These are phyloP conservation scores for Protomyces pachydermus DNA, from an alignment of 1,139 yeast genomes.

Conservation along the genomic window DNA sequence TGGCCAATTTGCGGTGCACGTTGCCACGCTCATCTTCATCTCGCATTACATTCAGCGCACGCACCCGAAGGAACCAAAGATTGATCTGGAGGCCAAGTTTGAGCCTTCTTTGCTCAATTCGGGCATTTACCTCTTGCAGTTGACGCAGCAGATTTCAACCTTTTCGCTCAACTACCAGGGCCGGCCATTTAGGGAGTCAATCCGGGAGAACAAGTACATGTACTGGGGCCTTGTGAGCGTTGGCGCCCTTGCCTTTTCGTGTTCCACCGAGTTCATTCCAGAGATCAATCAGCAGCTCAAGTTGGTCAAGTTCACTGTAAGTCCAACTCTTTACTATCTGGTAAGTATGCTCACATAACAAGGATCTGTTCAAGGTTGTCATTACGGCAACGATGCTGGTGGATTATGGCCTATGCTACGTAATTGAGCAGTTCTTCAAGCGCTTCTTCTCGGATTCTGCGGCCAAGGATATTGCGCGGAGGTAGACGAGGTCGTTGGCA, in stretches of 20 bases:
- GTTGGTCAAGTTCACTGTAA: conserved; percentile 75
- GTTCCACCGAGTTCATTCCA: conserved; percentile 86
- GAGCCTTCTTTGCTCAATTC: conserved; percentile 88
- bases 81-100: conserved; percentile 85
- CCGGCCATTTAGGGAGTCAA: conserved; percentile 89
- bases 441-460: conserved; percentile 81
- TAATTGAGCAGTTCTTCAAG: conserved; percentile 74
- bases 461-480: conserved; percentile 79
- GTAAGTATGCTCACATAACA: not conserved
- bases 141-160: conserved; percentile 95
- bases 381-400: conserved; percentile 46
- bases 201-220: conserved; percentile 91
- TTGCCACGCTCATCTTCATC: conserved; percentile 72
- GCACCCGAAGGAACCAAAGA: conserved; percentile 43
- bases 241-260: conserved; percentile 78
- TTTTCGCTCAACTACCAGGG: conserved; percentile 98
- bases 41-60: conserved; percentile 74
- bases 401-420: conserved; percentile 74
- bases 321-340: conserved; percentile 49
- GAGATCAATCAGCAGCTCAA: conserved; percentile 88
- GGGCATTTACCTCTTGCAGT: conserved; percentile 87
- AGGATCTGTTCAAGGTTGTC: conserved; percentile 7
- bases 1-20: conserved; percentile 93
- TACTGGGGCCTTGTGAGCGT: conserved; percentile 92
- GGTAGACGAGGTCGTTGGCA: too few relatives aligned